These are phyloP conservation scores for Coix lacrymajobi DNA, from an alignment of 176 grass and related monocot species.

Conservation along the genomic window DNA sequence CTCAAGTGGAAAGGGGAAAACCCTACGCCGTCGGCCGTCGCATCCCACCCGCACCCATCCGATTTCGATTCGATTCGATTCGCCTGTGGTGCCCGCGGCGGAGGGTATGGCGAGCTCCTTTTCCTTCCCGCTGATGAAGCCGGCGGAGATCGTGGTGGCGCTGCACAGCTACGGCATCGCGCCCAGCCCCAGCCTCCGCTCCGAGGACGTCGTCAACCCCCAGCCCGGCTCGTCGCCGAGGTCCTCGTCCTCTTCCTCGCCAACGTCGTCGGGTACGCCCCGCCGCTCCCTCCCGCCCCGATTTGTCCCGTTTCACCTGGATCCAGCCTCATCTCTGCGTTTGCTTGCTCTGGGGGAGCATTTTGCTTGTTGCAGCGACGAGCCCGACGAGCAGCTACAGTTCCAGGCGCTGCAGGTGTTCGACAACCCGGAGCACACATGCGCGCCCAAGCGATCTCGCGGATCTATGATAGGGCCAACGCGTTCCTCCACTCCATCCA, in stretches of 20 bases:
- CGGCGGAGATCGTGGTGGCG: conserved; percentile 26
- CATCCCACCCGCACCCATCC: too few species aligned
- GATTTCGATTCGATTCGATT: not conserved
- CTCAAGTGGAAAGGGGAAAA: too few species aligned
- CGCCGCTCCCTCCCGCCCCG: not conserved
- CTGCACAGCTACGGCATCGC: conserved; percentile 37
- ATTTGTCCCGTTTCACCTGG: not conserved
- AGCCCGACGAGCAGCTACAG: conserved; percentile 52
- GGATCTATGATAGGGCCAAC: conserved; percentile 27
- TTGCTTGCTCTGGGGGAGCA: not conserved
- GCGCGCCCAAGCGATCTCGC: conserved; percentile 6
- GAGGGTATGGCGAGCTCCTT: conserved; percentile 26
- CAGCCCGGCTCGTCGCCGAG: conserved; percentile 28
- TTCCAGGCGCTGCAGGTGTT: conserved; percentile 41
- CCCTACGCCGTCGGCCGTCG: too few species aligned
- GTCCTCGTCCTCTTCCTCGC: conserved; percentile 40
- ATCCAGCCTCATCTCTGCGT: not conserved
- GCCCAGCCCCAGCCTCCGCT: conserved; percentile 18
- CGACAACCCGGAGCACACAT: conserved; percentile 64
- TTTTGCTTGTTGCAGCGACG: conserved; percentile 32
- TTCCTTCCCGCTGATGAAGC: conserved; percentile 39
- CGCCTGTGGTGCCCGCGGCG: not conserved
- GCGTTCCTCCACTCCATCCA: conserved; percentile 53
- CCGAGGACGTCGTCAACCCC: conserved; percentile 39
- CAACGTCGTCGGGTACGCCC: conserved; percentile 7